Base-by-base conservation (phyloP, 2,329 filamentous ascomycete genomes). In the Exophiala oligosperma region DNA sequence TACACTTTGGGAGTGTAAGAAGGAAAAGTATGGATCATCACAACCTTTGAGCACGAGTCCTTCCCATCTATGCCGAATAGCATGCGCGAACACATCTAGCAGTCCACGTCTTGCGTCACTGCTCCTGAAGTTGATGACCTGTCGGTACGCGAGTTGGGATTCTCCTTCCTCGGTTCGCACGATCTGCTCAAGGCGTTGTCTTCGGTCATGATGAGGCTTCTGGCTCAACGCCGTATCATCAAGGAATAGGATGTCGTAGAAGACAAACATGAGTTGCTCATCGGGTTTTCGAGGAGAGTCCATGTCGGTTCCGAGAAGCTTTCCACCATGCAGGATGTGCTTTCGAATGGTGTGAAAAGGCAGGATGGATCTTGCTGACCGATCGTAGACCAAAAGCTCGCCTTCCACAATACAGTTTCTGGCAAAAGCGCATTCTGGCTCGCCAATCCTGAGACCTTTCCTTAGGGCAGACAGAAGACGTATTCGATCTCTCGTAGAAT, bases 301-400 rank as follows among this genome's bases (percentile, higher is more conserved):
- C 56, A 82, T 76, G 4, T 84, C 79, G 0, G 82, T 87, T 1
- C 89, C 86, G 54, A 95, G 75, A 56, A 84, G 88, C 0, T 78
- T 77, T 1, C 91, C 91, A 47, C 89, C 88, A 41, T 91, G 83
- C 6, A 82, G 79, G 26, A 96, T 83, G 67, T 95, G 88, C 65
- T 91, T 92, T 47, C 91, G 83, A 59, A 96, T 88, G 66, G 91
- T 89, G 65, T 94, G 85, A 66, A 96, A 96, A 1, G 86, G 85
- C 44, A 91, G 74, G 2, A 95, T 85, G 38, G 78, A 82, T 23
- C 81, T 73, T 44, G 87, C 78, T 73, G 78, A 76, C 52, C 91
- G 86, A 69, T 84, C 90, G 72, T 87, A 95, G 1, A 93, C 87
- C 4, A 94, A 80, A 54, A 96, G 76, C 69, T 97, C 92, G 2